A percentile compares a stretch with the other conserved stretches of the same genome.
Conservation (phyloP, 1,284 basidiomycete genomes). For the Vanrija humicola region DNA sequence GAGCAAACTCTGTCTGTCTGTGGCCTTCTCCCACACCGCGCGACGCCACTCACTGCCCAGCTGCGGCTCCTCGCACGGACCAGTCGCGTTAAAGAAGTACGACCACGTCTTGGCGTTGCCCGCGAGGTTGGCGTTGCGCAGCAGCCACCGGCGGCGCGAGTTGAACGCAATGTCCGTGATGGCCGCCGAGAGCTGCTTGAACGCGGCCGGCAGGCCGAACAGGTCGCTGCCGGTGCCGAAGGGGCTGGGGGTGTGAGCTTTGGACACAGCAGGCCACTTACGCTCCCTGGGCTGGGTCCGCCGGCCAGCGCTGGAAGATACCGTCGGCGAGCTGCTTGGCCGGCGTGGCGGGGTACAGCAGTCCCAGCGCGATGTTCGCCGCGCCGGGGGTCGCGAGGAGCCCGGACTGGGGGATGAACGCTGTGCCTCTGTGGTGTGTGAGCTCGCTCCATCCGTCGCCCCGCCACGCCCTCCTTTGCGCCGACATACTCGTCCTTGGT, state of each 20-base stretch:
- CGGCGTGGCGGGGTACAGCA: conserved; percentile 18
- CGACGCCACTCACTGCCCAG: no score
- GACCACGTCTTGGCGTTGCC: conserved; percentile 34
- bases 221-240: conserved; percentile 42
- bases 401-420: conserved; percentile 12
- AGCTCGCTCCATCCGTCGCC: background rate
- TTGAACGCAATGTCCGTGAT: conserved; percentile 34
- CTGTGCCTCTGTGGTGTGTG: conserved; percentile 4
- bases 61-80: conserved; percentile 12
- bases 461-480: no score
- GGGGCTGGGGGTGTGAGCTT: conserved; percentile 19
- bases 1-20: no score
- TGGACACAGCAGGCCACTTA: no score
- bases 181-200: conserved; percentile 31
- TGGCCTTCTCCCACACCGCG: conserved; percentile 1
- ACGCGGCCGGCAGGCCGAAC: conserved; percentile 23
- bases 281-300: conserved; percentile 23
- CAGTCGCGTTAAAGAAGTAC: conserved; percentile 28
- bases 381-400: background rate
- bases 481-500: conserved; percentile 38
- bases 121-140: conserved; percentile 25
- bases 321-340: conserved; percentile 12
- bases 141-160: conserved; percentile 28
- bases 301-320: conserved; percentile 28
- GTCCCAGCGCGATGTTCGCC: background rate